Evolutionary conservation across 345 rosid genomes (phyloP), one percentile per base, ranked within the genome.

Genomic region (Citrus reticulata): DNA sequence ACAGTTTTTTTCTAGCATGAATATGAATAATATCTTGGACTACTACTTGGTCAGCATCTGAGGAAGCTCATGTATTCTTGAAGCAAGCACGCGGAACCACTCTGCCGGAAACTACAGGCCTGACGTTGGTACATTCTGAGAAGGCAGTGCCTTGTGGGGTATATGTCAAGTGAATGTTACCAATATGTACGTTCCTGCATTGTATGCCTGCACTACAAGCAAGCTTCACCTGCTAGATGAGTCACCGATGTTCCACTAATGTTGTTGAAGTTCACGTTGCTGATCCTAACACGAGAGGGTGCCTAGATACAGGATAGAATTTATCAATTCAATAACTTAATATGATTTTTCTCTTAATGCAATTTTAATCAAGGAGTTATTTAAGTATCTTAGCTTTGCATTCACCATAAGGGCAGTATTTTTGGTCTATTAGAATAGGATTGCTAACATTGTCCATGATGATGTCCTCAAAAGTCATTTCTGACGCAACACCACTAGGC

Each of bases 341-440:
- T 16, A 7, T 66, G n/a, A 22, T 19, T 66, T 66, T 35, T 19
- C 46, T 35, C n/a, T 6, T 8, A 17, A 19, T 20, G 24, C 0
- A 17, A 22, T 30, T 8, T 32, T 32, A 65, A 16, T 65, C 24
- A 34, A 34, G 4, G 27, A 59, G 62, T 9, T 9, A 11, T 20
- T 20, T 34, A 6, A 25, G 1, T 85, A 88, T 89, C 90, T 80
- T 78, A 6, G 62, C 29, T 14, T 84, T 62, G 86, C 93, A 91
- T 7, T 78, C 49, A 37, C 70, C 78, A 20, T 73, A 77, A 7
- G 90, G 89, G 70, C 92, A 87, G 25, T 90, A 89, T 11, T 7
- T 55, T 75, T 90, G 93, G 78, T 92, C 91, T 30, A 92, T 67
- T 58, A 87, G 63, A 77, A 92, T 16, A 1, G 97, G 97, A 54